Base-by-base conservation (phyloP, 441 rosid genomes). In the Erodium texanum region DNA sequence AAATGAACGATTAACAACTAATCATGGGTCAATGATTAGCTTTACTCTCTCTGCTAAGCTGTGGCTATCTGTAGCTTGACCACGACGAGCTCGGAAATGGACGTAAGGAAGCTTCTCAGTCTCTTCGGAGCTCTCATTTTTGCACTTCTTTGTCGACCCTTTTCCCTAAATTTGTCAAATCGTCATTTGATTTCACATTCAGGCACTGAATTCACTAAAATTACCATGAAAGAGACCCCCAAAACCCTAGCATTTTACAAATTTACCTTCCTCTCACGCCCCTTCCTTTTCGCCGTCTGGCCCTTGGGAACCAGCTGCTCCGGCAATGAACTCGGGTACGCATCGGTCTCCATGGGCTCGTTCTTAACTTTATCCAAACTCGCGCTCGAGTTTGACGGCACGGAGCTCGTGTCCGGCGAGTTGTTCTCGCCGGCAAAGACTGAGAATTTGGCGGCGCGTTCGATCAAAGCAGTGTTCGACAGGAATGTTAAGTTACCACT, bases 11-110 rank as follows among this genome's bases (percentile, higher is more conserved):
- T 64, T 68, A 75, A 54, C 65, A 5, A 62, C 64, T 66, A 68
- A 71, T 32, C 23, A 48, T 22, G 34, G 15, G 66, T 68, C 65
- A 45, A 66, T 38, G 8, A 66, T 43, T 59, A 43, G 52, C 52
- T 56, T 76, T 86, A 93, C 99, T 82, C 99, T 76, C 83, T 93
- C 99, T 27, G 99, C 99, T 73, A 93, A 78, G 90, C 99, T 93
- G 80, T 93, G 99, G 82, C 96, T 93, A 79, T 93, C 97, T 0
- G 99, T 93, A 20, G 99, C 99, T 81, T 91, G 92, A 73, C 99
- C 99, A 32, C 97, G 93, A 72, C 96, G 97, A 79, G 96, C 97
- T 72, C 99, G 84, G 72, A 93, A 97, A 50, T 93, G 99, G 61
- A 93, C 97, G 72, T 86, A 91, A 5, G 99, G 99, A 32, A 93